Evolutionary conservation across 2,329 filamentous ascomycete species (phyloP).

Genomic region (Penicillium polonicum): DNA sequence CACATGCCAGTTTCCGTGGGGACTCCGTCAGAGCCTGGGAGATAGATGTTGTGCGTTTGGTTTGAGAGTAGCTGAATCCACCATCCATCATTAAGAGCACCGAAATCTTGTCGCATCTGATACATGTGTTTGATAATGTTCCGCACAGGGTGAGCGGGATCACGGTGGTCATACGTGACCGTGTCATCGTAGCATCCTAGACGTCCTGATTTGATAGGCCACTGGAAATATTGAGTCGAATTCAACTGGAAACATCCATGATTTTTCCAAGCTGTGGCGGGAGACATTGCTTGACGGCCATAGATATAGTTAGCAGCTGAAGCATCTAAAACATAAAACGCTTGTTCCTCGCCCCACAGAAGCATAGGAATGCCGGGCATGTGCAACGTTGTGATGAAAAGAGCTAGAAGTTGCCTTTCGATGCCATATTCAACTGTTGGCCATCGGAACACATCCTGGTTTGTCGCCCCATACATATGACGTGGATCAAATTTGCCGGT

Average conservation of each 20-base stretch:
- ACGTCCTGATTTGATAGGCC: slow-evolving; percentile 56
- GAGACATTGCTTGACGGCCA: slow-evolving; percentile 62
- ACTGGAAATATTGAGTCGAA: slow-evolving; percentile 57
- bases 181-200: slow-evolving; percentile 57
- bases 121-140: slow-evolving; percentile 64
- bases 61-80: slow-evolving; percentile 57
- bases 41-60: slow-evolving; percentile 51
- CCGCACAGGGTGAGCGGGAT: slow-evolving; percentile 60
- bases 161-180: slow-evolving; percentile 61
- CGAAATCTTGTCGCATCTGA: slow-evolving; percentile 57
- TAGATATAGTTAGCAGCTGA: slow-evolving; percentile 65
- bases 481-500: slow-evolving; percentile 63
- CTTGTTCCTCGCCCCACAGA: slow-evolving; percentile 66
- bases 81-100: slow-evolving; percentile 61
- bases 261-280: slow-evolving; percentile 61
- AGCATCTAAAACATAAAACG: slow-evolving; percentile 63
- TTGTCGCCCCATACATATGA: slow-evolving; percentile 64
- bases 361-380: slow-evolving; percentile 62
- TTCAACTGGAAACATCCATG: slow-evolving; percentile 63
- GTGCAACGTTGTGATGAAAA: slow-evolving; percentile 59
- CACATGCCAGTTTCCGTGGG: slow-evolving; percentile 60
- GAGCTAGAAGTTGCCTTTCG: slow-evolving; percentile 56
- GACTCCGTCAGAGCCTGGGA: slow-evolving; percentile 54
- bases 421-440: slow-evolving; percentile 58
- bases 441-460: slow-evolving; percentile 67